These are phyloP conservation scores for Saprolegnia parasitica DNA, from an alignment of 352 stramenopile genomes.

Conservation along the genomic window DNA sequence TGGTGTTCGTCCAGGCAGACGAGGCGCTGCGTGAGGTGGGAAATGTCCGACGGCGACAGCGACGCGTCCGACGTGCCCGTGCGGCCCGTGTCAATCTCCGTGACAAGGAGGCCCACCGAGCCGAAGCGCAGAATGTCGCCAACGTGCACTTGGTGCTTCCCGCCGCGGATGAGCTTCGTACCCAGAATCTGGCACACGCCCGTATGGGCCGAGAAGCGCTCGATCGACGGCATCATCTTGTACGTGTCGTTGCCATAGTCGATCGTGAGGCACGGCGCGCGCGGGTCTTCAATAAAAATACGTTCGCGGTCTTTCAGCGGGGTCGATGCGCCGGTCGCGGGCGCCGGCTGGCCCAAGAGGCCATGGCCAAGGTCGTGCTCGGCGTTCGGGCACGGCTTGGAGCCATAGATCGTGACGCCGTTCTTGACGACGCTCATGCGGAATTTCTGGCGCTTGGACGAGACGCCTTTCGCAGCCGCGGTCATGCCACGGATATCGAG, in stretches of 20 bases:
- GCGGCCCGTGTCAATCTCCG: constrained; percentile 75
- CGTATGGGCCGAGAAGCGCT: constrained; percentile 84
- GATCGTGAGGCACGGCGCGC: constrained; percentile 77
- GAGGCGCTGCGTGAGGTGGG: constrained; percentile 73
- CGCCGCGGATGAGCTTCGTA: constrained; percentile 79
- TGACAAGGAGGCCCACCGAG: constrained; percentile 73
- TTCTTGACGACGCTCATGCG: constrained; percentile 81
- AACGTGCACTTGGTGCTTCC: constrained; percentile 73
- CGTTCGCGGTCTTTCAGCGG: constrained; percentile 48
- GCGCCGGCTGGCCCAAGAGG: constrained; percentile 20
- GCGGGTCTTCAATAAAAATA: constrained; percentile 85
- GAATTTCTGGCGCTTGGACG: constrained; percentile 84
- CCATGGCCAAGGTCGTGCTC: constrained; percentile 26
- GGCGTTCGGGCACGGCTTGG: constrained; percentile 57
- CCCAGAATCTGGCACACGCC: constrained; percentile 83
- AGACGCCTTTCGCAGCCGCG: constrained; percentile 75
- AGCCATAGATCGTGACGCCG: constrained; percentile 81
- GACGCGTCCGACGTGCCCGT: constrained; percentile 64
- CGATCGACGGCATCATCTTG: constrained; percentile 72
- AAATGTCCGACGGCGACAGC: constrained; percentile 68
- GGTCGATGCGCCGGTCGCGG: neutral
- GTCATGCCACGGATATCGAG: constrained; percentile 85
- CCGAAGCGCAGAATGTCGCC: constrained; percentile 86
- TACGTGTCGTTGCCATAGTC: constrained; percentile 85
- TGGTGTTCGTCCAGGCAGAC: constrained; percentile 76